Conservation (phyloP, 2,329 filamentous ascomycete species). For the Botryotinia narcissicola region DNA sequence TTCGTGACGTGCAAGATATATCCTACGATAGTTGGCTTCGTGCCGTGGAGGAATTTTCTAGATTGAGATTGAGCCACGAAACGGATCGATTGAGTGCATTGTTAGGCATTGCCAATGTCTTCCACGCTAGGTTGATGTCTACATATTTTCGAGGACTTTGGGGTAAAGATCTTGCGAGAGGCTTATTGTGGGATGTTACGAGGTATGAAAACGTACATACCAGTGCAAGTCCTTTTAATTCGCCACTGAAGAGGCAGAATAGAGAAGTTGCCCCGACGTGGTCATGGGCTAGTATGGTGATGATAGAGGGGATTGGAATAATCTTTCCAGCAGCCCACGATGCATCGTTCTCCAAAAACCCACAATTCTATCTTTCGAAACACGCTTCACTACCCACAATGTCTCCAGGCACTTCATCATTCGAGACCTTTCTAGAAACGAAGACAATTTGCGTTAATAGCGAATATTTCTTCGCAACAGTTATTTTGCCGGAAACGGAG, state of each 20-base stretch:
- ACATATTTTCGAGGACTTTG: not conserved
- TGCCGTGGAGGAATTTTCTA: not conserved
- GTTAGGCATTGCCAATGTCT: not conserved
- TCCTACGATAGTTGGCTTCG: not conserved
- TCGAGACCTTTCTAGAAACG: not conserved
- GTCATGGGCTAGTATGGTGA: conserved; percentile 8
- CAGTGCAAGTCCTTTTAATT: not conserved
- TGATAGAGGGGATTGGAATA: not conserved
- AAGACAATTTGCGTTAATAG: not conserved
- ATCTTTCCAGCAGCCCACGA: not conserved
- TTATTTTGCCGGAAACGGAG: not conserved
- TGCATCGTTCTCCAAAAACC: not conserved
- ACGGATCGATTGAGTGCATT: not conserved
- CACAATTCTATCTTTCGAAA: not conserved
- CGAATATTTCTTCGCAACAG: not conserved
- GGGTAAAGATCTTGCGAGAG: not conserved
- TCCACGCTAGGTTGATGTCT: not conserved
- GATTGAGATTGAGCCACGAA: not conserved
- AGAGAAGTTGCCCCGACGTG: not conserved
- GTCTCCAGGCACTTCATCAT: not conserved
- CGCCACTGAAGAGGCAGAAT: not conserved
- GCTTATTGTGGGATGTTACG: not conserved
- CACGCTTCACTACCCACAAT: not conserved
- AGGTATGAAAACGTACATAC: not conserved
- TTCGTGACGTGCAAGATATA: not conserved